Conservation (phyloP, 805 yeast species). For the Yamadazyma akitaensis region DNA sequence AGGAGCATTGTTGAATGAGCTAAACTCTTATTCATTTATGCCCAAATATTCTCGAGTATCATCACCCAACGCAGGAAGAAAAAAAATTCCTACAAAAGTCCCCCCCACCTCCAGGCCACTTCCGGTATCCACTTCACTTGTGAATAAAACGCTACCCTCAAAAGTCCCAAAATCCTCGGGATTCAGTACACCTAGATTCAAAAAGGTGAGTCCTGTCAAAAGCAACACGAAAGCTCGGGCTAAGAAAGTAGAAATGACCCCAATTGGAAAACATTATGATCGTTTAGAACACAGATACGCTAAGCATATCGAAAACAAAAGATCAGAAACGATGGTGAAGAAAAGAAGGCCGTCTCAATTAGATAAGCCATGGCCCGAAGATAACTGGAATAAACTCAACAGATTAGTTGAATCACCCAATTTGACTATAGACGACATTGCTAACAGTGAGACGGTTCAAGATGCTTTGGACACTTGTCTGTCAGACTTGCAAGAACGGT, state of each 20-base stretch:
- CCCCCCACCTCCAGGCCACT: not conserved
- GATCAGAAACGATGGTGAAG: not conserved
- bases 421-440: constrained; percentile 25
- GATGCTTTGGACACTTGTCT: constrained; percentile 23
- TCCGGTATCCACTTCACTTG: not conserved
- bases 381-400: constrained; percentile 32
- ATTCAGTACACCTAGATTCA: constrained; percentile 1
- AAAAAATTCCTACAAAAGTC: not conserved
- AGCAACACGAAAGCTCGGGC: not conserved
- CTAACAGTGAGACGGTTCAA: constrained; percentile 25
- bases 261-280: constrained; percentile 12
- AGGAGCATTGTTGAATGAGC: constrained; percentile 18
- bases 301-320: constrained; percentile 14
- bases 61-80: not conserved
- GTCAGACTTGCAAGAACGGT: constrained; percentile 29
- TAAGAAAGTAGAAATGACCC: constrained; percentile 9
- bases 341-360: constrained; percentile 1
- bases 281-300: constrained; percentile 21
- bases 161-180: not conserved
- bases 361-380: constrained; percentile 23
- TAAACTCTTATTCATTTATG: constrained; percentile 15
- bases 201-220: not conserved
- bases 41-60: not conserved
- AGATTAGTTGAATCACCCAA: constrained; percentile 25
- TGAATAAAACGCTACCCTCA: not conserved